phyloP scores from a whole-genome alignment of 108 stramenopile species.

The Cyclotella atomus region DNA sequence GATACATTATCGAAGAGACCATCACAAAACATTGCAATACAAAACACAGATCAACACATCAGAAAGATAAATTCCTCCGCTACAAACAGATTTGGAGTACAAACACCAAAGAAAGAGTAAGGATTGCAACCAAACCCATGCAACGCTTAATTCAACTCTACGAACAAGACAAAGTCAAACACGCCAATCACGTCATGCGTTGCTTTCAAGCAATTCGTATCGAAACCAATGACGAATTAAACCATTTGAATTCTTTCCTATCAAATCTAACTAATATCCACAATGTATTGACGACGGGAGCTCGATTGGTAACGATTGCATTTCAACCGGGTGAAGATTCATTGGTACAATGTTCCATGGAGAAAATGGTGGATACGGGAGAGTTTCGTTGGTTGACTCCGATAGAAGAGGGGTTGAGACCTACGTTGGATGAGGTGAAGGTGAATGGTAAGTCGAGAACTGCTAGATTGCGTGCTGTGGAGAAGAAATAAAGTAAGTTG shows the following conservation, averaged over 20 bases:
- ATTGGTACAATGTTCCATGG: constrained; percentile 12
- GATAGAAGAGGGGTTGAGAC: constrained; percentile 46
- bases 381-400: constrained; percentile 18
- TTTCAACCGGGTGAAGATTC: constrained; percentile 26
- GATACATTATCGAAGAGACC: constrained; percentile 64
- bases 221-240: constrained; percentile 81
- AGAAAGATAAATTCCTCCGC: no score
- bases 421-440: constrained; percentile 63
- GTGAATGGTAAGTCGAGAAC: constrained; percentile 70
- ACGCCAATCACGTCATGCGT: constrained; percentile 31
- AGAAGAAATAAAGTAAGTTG: constrained; percentile 9
- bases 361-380: constrained; percentile 8
- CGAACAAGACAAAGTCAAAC: constrained; percentile 4
- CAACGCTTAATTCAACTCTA: background rate
- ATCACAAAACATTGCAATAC: background rate
- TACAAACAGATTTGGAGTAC: no score
- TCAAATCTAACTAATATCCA: background rate
- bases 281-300: constrained; percentile 7
- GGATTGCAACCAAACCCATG: no score
- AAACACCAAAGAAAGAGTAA: no score
- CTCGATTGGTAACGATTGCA: constrained; percentile 17
- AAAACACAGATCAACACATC: no score
- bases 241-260: constrained; percentile 11
- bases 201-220: constrained; percentile 86
- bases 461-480: constrained; percentile 69